Evolutionary conservation across 768 basidiomycete genomes (phyloP), one percentile per base, ranked within the genome.

Genomic region (Hortiboletus flavorubellus): DNA sequence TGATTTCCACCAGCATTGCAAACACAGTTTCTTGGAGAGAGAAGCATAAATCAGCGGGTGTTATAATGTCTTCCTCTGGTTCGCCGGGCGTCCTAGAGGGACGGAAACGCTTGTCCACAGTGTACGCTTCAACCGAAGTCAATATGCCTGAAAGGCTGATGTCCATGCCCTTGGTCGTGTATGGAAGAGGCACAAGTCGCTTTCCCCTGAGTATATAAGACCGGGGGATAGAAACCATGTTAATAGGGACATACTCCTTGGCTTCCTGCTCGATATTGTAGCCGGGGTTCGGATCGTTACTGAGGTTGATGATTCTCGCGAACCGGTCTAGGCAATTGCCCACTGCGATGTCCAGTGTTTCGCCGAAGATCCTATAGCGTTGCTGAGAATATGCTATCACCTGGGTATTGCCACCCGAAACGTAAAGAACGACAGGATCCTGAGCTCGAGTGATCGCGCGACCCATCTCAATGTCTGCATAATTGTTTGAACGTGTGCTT

Each of bases 101-200:
- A n/a, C 85, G 79, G 77, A 80, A 98, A n/a, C 88, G 83, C 68
- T 88, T 90, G 74, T 98, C 93, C 50, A 73, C 63, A 4, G 93
- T 97, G 65, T 92, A 94, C 2, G 87, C 85, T 73, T 98, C 97
- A 9, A 84, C 82, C 2, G 93, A 85, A 5, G 91, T 88, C 41
- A 98, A 74, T 53, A 99, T 86, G 1, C 97, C 97, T n/a, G 95
- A 95, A 58, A 99, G 78, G 61, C 93, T 91, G 60, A 98, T 74
- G 69, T 99, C 97, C 97, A 99, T 99, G 30, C 97, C 97, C 68
- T 99, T 99, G 1, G 95, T 99, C 3, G 94, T 81, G 69, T 98
- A 99, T 4, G 97, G 95, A 44, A 99, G 77, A 3, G 86, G 75
- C 2, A 98, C 70, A 2, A 98, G 76, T 15, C 87, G 83, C 65